Evolutionary conservation across 139 green algal species (phyloP).

Genomic region (Chlorella sp.): DNA sequence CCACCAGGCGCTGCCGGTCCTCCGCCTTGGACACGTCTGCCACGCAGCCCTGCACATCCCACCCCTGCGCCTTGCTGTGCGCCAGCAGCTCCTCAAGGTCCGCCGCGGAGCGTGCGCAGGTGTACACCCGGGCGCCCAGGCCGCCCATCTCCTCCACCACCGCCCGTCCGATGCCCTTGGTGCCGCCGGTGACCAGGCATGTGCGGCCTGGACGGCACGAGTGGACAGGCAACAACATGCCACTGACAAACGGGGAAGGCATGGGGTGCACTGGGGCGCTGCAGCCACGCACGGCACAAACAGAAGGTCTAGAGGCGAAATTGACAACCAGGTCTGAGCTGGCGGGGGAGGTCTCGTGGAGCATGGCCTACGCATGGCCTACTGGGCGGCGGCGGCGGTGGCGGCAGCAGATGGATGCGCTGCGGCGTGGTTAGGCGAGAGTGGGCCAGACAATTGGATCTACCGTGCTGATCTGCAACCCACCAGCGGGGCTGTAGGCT

Average conservation of each 20-base stretch:
- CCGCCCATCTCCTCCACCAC: conserved; percentile 67
- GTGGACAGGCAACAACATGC: no score
- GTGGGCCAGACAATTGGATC: no score
- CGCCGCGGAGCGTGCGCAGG: conserved; percentile 53
- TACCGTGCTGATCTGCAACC: background rate
- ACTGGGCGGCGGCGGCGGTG: no score
- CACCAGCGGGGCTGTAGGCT: no score
- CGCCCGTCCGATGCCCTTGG: conserved; percentile 69
- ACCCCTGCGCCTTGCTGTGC: conserved; percentile 38
- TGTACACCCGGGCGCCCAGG: conserved; percentile 64
- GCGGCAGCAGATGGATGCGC: no score
- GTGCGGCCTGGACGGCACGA: conserved; percentile 14
- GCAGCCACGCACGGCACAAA: no score
- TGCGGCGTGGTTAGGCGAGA: no score
- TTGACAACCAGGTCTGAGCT: no score
- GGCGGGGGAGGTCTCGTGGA: no score
- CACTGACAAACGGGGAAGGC: no score
- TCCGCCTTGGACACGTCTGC: conserved; percentile 43
- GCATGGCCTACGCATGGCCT: no score
- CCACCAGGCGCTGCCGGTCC: conserved; percentile 42
- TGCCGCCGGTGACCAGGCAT: conserved; percentile 73
- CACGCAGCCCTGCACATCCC: conserved; percentile 45
- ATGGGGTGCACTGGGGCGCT: background rate
- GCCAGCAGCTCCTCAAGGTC: conserved; percentile 48
- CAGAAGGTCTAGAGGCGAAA: no score